Evolutionary conservation across 2,329 filamentous ascomycete species (phyloP), one percentile per base, ranked within the genome.

Genomic region (Emydomyces testavorans): DNA sequence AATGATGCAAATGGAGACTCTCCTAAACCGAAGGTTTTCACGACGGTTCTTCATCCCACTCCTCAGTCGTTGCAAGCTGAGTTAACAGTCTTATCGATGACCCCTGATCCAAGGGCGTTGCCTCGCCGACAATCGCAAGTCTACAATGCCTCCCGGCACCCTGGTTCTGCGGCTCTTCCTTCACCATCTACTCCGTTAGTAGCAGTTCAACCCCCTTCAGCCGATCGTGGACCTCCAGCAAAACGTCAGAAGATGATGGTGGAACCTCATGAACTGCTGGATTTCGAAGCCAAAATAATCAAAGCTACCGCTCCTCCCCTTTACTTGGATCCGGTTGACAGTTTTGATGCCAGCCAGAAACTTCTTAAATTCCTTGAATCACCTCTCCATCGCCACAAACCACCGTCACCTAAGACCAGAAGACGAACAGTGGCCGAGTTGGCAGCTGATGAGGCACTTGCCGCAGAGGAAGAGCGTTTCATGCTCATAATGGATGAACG

Each of bases 371-470:
- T 75, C 15, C 72, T 90, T 56, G 74, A 78, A 16, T 85, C 93
- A 62, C 83, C 88, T 5, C 79, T 87, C 48, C 85, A 95, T 63
- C 77, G 79, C 24, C 78, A 83, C 42, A 72, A 79, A 36, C 82
- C 87, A 7, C 90, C 92, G 0, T 77, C 83, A 51, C 88, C 88
- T 2, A 95, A 94, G 72, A 82, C 82, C 6, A 76, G 92, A 49
- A 96, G 98, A 73, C 80, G 90, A 53, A 98, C 92, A 0, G 82
- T 93, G 15, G 92, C 92, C 6, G 90, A 98, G 62, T 79, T 96
- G 71, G 92, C 87, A 6, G 90, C 90, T 6, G 92, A 98, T 60
- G 89, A 98, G 67, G 90, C 92, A 1, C 75, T 87, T 51, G 87
- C 88, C 0, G 90, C 89, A 18, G 85, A 88, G 50, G 81, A 87